Percentiles rank a stretch among this genome's conserved stretches.
Evolutionary conservation across 345 rosid species (phyloP).

Genomic region (Barbarea vulgaris): DNA sequence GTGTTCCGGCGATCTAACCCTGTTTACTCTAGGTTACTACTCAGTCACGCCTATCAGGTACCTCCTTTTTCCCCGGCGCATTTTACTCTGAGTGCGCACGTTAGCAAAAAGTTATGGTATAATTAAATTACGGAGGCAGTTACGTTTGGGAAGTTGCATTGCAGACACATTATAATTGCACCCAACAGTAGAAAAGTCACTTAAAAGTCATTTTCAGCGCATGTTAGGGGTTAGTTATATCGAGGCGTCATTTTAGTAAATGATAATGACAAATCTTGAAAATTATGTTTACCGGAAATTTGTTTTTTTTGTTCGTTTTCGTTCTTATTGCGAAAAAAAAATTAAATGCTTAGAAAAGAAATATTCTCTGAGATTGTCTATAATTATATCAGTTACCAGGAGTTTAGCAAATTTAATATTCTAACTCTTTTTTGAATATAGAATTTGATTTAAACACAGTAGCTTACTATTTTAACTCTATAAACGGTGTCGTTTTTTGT

Average conservation of each 20-base stretch:
- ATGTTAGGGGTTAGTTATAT: conserved; percentile 31
- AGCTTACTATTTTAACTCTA: not conserved
- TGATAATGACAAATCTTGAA: conserved; percentile 21
- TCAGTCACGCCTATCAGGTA: conserved; percentile 89
- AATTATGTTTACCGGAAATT: not conserved
- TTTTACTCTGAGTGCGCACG: not conserved
- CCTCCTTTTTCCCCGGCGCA: conserved; percentile 6
- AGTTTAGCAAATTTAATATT: conserved; percentile 18
- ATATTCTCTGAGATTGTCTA: conserved; percentile 28
- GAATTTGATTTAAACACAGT: conserved; percentile 11
- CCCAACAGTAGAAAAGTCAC: conserved; percentile 16
- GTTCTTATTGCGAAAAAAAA: not conserved
- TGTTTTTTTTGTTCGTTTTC: no score
- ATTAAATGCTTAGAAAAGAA: conserved; percentile 11
- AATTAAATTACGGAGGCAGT: conserved; percentile 38
- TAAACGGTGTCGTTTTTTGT: conserved; percentile 18
- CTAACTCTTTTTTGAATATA: not conserved
- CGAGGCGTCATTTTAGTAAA: conserved; percentile 12
- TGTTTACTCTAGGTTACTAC: conserved; percentile 70
- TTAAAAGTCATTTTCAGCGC: conserved; percentile 37
- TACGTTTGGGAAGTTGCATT: conserved; percentile 40
- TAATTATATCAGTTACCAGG: conserved; percentile 21
- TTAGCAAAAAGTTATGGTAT: conserved; percentile 14
- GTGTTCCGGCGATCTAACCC: conserved; percentile 81
- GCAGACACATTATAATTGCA: conserved; percentile 26